phyloP scores from a whole-genome alignment of 2,329 filamentous ascomycete genomes.

The Cordyceps fumosorosea region DNA sequence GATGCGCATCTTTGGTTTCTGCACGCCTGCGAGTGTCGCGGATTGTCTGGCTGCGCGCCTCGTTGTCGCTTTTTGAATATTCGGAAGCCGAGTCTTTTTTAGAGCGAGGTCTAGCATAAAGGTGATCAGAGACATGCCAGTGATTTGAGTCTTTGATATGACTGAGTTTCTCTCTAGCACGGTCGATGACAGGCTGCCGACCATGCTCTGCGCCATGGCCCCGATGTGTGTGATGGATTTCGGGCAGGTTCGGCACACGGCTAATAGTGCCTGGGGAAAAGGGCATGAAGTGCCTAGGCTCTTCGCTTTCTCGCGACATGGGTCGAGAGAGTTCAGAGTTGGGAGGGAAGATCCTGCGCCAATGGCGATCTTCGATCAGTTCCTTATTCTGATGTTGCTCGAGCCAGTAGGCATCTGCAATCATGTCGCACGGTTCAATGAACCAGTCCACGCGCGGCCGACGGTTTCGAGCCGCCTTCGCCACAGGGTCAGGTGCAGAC shows the following conservation, averaged over 20 bases:
- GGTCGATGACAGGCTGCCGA: slow-evolving; percentile 49
- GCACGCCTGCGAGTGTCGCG: neutral
- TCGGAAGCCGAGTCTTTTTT: slow-evolving; percentile 49
- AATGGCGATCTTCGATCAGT: slow-evolving; percentile 73
- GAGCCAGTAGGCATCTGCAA: slow-evolving; percentile 88
- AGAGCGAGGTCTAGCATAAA: slow-evolving; percentile 44
- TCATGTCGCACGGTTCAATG: slow-evolving; percentile 73
- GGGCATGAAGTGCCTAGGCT: slow-evolving; percentile 19
- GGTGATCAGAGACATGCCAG: slow-evolving; percentile 42
- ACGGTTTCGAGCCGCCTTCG: slow-evolving; percentile 52
- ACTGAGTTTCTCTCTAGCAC: slow-evolving; percentile 55
- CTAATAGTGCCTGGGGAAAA: slow-evolving; percentile 22
- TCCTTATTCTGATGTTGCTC: slow-evolving; percentile 75
- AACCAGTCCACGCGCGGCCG: slow-evolving; percentile 80
- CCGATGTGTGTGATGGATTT: slow-evolving; percentile 14
- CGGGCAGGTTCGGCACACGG: slow-evolving; percentile 17
- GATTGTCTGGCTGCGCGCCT: slow-evolving; percentile 18
- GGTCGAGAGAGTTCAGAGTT: slow-evolving; percentile 23
- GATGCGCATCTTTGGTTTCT: slow-evolving; percentile 15
- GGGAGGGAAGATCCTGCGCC: slow-evolving; percentile 62
- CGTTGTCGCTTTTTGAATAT: slow-evolving; percentile 51
- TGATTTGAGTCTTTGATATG: slow-evolving; percentile 48
- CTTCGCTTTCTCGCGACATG: slow-evolving; percentile 26
- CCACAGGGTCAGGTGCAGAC: slow-evolving; percentile 36
- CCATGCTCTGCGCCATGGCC: slow-evolving; percentile 35